phyloP scores from a whole-genome alignment of 768 basidiomycete genomes.

The Boletus subcaerulescens region DNA sequence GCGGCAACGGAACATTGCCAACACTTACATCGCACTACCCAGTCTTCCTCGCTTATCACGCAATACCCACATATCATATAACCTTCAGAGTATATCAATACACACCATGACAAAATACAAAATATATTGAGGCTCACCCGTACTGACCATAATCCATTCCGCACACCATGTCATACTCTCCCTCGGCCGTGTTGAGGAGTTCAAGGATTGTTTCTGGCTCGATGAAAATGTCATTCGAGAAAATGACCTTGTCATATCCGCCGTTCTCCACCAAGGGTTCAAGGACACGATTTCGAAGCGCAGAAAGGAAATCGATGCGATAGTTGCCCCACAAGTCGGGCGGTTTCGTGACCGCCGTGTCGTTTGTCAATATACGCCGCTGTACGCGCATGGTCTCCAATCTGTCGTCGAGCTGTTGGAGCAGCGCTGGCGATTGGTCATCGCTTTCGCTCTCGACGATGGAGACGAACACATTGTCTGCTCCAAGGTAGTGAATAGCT shows the following conservation, averaged over 20 bases:
- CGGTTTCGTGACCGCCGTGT: constrained; percentile 8
- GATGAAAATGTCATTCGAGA: constrained; percentile 42
- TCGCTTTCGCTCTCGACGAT: constrained; percentile 38
- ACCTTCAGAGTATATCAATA: constrained; percentile 3
- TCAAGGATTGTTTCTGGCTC: constrained; percentile 40
- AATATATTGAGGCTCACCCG: constrained; percentile 26
- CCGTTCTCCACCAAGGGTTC: constrained; percentile 38
- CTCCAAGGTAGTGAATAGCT: constrained; percentile 38
- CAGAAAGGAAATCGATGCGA: constrained; percentile 11
- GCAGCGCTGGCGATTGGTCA: constrained; percentile 10
- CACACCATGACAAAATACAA: neutral
- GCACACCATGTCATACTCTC: constrained; percentile 43
- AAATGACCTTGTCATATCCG: constrained; percentile 39
- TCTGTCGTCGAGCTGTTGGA: constrained; percentile 7
- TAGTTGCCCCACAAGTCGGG: neutral
- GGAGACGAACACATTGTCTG: constrained; percentile 42
- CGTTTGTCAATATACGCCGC: constrained; percentile 13
- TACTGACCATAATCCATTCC: constrained; percentile 38
- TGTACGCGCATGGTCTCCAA: constrained; percentile 11
- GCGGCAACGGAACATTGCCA: neutral
- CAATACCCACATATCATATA: constrained; percentile 24
- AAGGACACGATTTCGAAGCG: constrained; percentile 40
- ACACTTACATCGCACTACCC: constrained; percentile 12
- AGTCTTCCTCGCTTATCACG: constrained; percentile 20
- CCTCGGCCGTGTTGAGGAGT: constrained; percentile 36